Conservation (phyloP, 306 rosid genomes). For the Macrotyloma uniflorum region DNA sequence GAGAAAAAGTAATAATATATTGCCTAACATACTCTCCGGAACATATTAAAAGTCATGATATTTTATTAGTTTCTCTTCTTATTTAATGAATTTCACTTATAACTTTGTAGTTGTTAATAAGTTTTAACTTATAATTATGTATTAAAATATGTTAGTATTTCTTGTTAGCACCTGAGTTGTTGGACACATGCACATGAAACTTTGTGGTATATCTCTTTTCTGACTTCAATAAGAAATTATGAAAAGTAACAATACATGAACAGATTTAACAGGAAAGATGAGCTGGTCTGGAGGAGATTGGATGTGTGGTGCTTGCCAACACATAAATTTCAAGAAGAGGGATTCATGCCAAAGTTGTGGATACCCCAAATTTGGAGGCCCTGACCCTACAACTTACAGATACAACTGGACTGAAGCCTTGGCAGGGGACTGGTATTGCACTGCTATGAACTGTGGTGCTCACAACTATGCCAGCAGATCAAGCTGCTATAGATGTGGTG, state of each 20-base stretch:
- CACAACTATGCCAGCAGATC: slow-evolving; percentile 92
- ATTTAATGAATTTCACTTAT: too few species aligned
- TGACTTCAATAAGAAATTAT: background rate
- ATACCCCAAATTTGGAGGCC: slow-evolving; percentile 88
- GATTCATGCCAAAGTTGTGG: slow-evolving; percentile 81
- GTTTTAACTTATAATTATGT: too few species aligned
- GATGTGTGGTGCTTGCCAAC: slow-evolving; percentile 89
- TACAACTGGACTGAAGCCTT: slow-evolving; percentile 69
- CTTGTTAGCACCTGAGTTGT: background rate
- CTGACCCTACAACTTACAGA: slow-evolving; percentile 74
- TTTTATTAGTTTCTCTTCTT: too few species aligned
- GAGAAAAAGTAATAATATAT: too few species aligned
- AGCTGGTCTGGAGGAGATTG: slow-evolving; percentile 92
- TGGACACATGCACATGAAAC: background rate
- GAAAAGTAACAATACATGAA: background rate
- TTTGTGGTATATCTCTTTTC: background rate
- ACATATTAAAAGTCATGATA: background rate
- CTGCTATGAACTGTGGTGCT: slow-evolving; percentile 67
- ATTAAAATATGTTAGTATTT: background rate
- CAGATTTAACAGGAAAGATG: slow-evolving; percentile 54
- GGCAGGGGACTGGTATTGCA: slow-evolving; percentile 93
- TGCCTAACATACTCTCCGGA: background rate
- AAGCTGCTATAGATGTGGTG: slow-evolving; percentile 66
- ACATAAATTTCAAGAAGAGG: slow-evolving; percentile 80
- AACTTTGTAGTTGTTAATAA: too few species aligned